Percentiles rank a stretch among this genome's conserved stretches.
phyloP scores from a whole-genome alignment of 2,329 filamentous ascomycete genomes.

The Aspergillus spinulosporus region DNA sequence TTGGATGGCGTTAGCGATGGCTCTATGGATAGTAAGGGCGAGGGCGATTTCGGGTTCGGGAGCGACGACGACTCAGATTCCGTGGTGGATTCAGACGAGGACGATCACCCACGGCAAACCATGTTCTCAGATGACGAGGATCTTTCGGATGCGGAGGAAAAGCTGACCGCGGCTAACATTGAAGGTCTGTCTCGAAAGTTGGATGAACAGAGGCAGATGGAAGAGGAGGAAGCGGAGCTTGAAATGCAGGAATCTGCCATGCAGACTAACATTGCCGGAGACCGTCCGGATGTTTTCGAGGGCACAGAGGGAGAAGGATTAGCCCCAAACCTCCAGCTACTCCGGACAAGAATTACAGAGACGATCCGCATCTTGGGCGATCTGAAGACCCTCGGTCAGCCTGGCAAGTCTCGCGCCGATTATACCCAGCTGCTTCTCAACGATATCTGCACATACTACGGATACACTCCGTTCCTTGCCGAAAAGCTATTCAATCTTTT shows the following conservation, averaged over 20 bases:
- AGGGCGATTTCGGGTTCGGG: constrained; percentile 46
- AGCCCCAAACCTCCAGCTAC: constrained; percentile 84
- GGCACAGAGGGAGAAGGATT: constrained; percentile 59
- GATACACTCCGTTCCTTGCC: constrained; percentile 88
- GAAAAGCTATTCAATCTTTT: constrained; percentile 95
- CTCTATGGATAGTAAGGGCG: constrained; percentile 53
- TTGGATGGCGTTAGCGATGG: constrained; percentile 43
- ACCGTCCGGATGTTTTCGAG: constrained; percentile 65
- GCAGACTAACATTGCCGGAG: constrained; percentile 89
- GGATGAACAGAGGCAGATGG: constrained; percentile 72
- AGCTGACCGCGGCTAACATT: constrained; percentile 92
- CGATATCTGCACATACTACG: constrained; percentile 95
- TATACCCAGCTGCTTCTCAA: constrained; percentile 84
- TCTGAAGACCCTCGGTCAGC: constrained; percentile 77
- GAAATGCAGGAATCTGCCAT: constrained; percentile 83
- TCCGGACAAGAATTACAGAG: constrained; percentile 87
- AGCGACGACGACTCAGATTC: constrained; percentile 59
- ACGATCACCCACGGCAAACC: constrained; percentile 57
- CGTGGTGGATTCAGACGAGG: constrained; percentile 71
- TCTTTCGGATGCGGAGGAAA: constrained; percentile 83
- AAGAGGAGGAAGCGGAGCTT: constrained; percentile 78
- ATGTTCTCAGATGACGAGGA: constrained; percentile 97
- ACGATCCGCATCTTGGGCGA: constrained; percentile 89
- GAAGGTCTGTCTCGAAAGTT: constrained; percentile 84
- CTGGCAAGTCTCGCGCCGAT: constrained; percentile 78